Percentiles rank a stretch among this genome's conserved stretches.
phyloP scores from a whole-genome alignment of 305 asterid genomes.

The Solanum hybrid region DNA sequence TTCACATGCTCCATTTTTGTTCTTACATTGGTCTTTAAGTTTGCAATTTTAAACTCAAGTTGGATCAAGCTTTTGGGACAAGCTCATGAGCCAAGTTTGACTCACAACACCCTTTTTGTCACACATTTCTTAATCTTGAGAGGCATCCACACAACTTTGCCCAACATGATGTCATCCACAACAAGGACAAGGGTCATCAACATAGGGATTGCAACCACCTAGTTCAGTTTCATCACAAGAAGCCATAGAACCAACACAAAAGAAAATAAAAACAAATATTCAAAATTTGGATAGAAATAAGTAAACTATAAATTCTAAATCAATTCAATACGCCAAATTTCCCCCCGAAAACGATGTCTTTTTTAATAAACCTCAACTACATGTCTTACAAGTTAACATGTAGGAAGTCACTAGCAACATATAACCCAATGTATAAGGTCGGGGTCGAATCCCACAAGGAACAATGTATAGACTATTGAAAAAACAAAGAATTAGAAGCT shows the following conservation, averaged over 20 bases:
- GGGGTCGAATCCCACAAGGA: neutral
- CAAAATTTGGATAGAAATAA: neutral
- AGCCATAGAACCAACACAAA: neutral
- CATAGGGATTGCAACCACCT: neutral
- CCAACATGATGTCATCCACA: neutral
- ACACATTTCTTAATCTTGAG: neutral
- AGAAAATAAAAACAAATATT: too few species aligned
- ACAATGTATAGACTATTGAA: neutral
- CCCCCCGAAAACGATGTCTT: neutral
- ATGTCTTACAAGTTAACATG: neutral
- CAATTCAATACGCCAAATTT: neutral
- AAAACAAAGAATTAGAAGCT: neutral
- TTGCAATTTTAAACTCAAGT: neutral
- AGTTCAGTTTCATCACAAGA: neutral
- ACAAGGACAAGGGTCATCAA: neutral
- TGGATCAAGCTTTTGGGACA: too few species aligned
- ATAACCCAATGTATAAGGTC: neutral
- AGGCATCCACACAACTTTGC: neutral
- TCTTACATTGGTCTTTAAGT: neutral
- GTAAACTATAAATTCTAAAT: neutral
- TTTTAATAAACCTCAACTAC: neutral
- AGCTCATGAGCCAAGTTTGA: too few species aligned
- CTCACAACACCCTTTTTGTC: too few species aligned
- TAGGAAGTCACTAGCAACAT: neutral
- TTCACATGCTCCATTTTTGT: neutral